Evolutionary conservation across 1,139 yeast genomes (phyloP).

Genomic region (Hemisphaericaspora xylofermentans): DNA sequence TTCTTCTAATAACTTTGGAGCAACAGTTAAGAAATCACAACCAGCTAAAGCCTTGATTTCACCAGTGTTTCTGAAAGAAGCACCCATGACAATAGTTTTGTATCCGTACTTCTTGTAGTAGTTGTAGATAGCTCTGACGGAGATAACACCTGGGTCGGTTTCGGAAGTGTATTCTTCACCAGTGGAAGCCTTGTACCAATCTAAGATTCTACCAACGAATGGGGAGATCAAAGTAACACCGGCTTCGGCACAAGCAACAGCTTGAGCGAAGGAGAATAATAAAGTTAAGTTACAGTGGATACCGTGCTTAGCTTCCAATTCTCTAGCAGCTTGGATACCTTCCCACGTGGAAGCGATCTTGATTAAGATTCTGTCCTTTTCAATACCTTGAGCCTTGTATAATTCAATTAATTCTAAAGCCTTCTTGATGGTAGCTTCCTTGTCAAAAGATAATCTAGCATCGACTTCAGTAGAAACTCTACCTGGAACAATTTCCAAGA

Average conservation of each 20-base stretch:
- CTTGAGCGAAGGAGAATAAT: constrained; percentile 93
- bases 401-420: constrained; percentile 84
- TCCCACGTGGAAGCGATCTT: constrained; percentile 99
- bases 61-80: constrained; percentile 97
- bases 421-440: constrained; percentile 87
- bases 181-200: constrained; percentile 95
- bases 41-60: constrained; percentile 98
- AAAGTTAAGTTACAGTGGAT: constrained; percentile 95
- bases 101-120: constrained; percentile 97
- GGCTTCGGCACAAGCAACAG: constrained; percentile 99
- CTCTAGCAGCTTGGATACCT: constrained; percentile 98
- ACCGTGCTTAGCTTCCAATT: constrained; percentile 85
- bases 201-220: constrained; percentile 98
- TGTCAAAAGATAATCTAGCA: constrained; percentile 95
- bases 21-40: constrained; percentile 92
- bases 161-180: constrained; percentile 83
- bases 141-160: constrained; percentile 92
- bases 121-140: constrained; percentile 88
- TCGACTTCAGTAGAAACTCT: constrained; percentile 99
- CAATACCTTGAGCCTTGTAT: constrained; percentile 80
- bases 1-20: constrained; percentile 91
- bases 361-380: constrained; percentile 87
- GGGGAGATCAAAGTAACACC: constrained; percentile 94
- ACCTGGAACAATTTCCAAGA: constrained; percentile 94
- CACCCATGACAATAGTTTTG: constrained; percentile 99